phyloP scores from a whole-genome alignment of 148 eudicot species.

The Silene uniflora region DNA sequence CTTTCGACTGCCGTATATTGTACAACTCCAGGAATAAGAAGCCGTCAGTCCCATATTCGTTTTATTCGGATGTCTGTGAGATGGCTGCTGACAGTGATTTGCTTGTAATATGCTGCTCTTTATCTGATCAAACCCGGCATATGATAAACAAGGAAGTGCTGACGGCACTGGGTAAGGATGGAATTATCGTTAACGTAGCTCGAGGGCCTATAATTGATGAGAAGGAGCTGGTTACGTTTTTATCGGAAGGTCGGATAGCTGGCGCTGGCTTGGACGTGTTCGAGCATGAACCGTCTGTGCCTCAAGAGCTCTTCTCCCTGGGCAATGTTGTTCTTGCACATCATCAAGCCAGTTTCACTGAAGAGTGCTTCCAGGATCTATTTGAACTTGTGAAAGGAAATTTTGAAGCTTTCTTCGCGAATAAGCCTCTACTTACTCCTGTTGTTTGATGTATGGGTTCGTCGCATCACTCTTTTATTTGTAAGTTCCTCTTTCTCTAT shows the following conservation, averaged over 20 bases:
- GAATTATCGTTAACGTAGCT: conserved; percentile 39
- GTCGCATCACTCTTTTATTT: not conserved
- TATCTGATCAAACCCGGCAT: conserved; percentile 38
- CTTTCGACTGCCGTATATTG: conserved; percentile 32
- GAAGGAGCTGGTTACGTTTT: conserved; percentile 37
- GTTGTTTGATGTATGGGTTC: conserved; percentile 14
- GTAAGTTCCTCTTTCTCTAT: not conserved
- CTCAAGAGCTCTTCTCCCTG: conserved; percentile 35
- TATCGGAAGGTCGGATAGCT: conserved; percentile 33
- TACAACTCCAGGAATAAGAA: conserved; percentile 41
- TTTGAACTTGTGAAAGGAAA: conserved; percentile 26
- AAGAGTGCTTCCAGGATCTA: conserved; percentile 27
- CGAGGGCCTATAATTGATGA: conserved; percentile 45
- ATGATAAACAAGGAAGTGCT: conserved; percentile 40
- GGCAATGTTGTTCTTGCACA: conserved; percentile 45
- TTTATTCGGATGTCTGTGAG: conserved; percentile 24
- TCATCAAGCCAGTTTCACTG: conserved; percentile 31
- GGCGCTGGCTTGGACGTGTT: conserved; percentile 56
- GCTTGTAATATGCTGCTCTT: conserved; percentile 36
- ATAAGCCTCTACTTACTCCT: conserved; percentile 36
- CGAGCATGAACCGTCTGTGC: conserved; percentile 46
- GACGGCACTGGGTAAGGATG: conserved; percentile 33
- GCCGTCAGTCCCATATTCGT: conserved; percentile 24
- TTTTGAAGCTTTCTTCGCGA: conserved; percentile 43
- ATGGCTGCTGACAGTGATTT: conserved; percentile 33